These are phyloP conservation scores for Solanum piurae DNA, from an alignment of 257 asterid genomes.

Conservation along the genomic window DNA sequence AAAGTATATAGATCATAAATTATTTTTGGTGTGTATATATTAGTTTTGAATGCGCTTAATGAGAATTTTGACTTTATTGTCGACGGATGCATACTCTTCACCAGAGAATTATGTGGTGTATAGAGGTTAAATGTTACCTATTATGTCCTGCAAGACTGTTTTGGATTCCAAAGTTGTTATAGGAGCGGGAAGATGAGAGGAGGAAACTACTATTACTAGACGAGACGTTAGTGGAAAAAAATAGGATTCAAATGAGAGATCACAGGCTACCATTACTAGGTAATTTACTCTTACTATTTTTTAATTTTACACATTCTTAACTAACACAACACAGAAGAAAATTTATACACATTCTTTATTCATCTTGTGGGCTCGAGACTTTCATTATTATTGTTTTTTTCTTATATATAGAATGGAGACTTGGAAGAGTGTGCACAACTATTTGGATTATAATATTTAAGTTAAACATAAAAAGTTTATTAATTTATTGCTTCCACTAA, in stretches of 20 bases:
- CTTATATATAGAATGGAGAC: background rate
- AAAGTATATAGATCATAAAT: too few species aligned
- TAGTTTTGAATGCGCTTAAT: too few species aligned
- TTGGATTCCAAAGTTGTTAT: too few species aligned
- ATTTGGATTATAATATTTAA: background rate
- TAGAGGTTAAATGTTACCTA: background rate
- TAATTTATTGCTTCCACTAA: background rate
- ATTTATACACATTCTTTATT: background rate
- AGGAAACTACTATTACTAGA: background rate
- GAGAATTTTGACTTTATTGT: accelerated
- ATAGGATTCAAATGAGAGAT: background rate
- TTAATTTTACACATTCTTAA: background rate
- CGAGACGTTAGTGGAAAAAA: too few species aligned
- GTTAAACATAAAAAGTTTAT: background rate
- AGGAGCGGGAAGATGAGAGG: accelerated
- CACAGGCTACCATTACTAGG: too few species aligned
- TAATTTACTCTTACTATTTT: too few species aligned
- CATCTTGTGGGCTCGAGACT: background rate
- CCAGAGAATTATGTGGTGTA: too few species aligned
- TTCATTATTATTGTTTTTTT: background rate
- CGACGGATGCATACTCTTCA: background rate
- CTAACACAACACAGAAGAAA: background rate
- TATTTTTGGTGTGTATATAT: too few species aligned
- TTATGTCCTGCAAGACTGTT: too few species aligned
- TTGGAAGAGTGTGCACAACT: background rate